Conservation (phyloP, 2,329 filamentous ascomycete genomes). For the Phoma sp. region DNA sequence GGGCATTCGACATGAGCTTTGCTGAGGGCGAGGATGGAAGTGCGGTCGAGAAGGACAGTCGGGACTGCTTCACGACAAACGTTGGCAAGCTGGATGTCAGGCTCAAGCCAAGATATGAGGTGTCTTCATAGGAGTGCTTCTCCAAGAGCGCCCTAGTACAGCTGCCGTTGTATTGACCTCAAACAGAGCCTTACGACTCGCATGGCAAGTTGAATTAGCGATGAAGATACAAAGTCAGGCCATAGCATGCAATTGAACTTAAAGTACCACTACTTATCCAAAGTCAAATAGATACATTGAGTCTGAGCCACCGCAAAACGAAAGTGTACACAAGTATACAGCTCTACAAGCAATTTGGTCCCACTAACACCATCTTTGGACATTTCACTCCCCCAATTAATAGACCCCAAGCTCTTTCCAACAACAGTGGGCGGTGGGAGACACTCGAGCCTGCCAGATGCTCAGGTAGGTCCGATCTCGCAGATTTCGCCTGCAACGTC, state of each 20-base stretch:
- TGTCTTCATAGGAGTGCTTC: not conserved
- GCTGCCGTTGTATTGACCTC: not conserved
- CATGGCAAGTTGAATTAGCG: too few species aligned
- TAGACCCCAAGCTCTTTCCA: conserved; percentile 33
- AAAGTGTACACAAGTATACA: conserved; percentile 8
- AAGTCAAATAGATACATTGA: too few species aligned
- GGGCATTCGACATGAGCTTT: conserved; percentile 61
- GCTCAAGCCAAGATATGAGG: conserved; percentile 13
- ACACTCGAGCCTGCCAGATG: conserved; percentile 31
- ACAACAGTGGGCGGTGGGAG: conserved; percentile 34
- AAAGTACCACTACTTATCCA: too few species aligned
- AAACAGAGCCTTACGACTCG: not conserved
- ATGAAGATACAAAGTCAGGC: too few species aligned
- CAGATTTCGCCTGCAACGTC: conserved; percentile 53
- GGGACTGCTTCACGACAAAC: conserved; percentile 40
- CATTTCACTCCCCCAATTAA: conserved; percentile 32
- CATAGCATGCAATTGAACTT: not conserved
- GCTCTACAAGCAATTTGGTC: conserved; percentile 49
- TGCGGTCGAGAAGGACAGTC: conserved; percentile 25
- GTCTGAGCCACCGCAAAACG: too few species aligned
- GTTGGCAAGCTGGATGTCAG: conserved; percentile 39
- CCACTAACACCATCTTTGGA: conserved; percentile 46
- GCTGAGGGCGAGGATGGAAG: conserved; percentile 34
- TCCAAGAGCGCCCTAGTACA: not conserved
- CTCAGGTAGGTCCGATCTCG: conserved; percentile 46